A percentile compares a stretch with the other conserved stretches of the same genome.
Evolutionary conservation across 2,329 filamentous ascomycete genomes (phyloP).

Genomic region (Ophiostoma triangulosporum): DNA sequence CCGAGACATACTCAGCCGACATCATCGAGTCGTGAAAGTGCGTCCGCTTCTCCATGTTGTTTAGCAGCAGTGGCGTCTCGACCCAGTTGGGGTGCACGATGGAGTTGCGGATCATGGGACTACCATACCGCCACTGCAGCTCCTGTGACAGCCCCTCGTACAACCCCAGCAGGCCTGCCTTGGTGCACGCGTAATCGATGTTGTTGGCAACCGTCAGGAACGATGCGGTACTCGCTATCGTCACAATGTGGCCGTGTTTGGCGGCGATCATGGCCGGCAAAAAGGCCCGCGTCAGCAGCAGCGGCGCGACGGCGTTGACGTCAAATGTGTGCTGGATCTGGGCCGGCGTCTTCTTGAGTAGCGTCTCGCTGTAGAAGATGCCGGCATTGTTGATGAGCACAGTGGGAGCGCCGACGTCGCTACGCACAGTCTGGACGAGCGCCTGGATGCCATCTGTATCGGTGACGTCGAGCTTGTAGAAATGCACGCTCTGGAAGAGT

Average conservation of each 20-base stretch:
- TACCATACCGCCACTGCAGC: constrained; percentile 45
- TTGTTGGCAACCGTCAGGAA: constrained; percentile 45
- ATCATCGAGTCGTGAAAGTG: neutral
- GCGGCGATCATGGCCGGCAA: constrained; percentile 47
- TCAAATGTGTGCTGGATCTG: constrained; percentile 43
- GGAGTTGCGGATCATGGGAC: constrained; percentile 45
- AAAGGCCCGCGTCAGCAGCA: constrained; percentile 51
- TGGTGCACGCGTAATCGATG: constrained; percentile 49
- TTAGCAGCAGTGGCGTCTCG: constrained; percentile 5
- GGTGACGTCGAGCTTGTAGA: neutral
- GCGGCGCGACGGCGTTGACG: constrained; percentile 53
- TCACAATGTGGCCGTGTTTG: constrained; percentile 63
- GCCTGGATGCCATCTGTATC: constrained; percentile 2
- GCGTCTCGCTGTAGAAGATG: constrained; percentile 42
- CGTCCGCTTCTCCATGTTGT: neutral
- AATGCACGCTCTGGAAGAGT: neutral
- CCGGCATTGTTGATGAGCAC: constrained; percentile 63
- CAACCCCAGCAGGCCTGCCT: constrained; percentile 52
- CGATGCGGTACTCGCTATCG: constrained; percentile 50
- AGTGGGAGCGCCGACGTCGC: constrained; percentile 29
- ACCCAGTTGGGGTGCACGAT: constrained; percentile 11
- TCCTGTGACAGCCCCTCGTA: constrained; percentile 53
- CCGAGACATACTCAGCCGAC: constrained; percentile 48
- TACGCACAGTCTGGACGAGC: neutral
- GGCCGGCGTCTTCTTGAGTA: constrained; percentile 38